Conservation (phyloP, 495 filamentous ascomycete species). For the Penicillium fimorum region DNA sequence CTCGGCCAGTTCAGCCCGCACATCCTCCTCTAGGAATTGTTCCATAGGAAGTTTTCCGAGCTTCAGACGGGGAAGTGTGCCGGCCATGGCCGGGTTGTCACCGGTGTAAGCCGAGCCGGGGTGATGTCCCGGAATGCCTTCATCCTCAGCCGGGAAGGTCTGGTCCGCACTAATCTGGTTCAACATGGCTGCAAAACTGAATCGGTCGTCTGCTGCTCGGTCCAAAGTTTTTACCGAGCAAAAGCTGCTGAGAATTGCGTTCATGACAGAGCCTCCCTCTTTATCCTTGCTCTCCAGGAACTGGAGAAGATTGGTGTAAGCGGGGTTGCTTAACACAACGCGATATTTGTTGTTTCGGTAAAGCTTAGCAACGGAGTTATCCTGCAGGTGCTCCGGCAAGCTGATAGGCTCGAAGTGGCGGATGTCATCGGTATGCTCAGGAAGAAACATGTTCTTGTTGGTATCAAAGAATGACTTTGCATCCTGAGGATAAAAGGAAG, state of each 20-base stretch:
- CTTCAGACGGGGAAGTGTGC: slow-evolving; percentile 57
- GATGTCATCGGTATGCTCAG: slow-evolving; percentile 74
- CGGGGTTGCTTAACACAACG: slow-evolving; percentile 76
- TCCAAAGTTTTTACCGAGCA: slow-evolving; percentile 72
- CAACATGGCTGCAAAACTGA: slow-evolving; percentile 78
- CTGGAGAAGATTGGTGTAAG: slow-evolving; percentile 75
- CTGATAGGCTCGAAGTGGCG: slow-evolving; percentile 63
- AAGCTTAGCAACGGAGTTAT: slow-evolving; percentile 67
- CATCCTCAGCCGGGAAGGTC: slow-evolving; percentile 71
- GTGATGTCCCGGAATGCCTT: slow-evolving; percentile 90
- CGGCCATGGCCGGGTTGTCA: slow-evolving; percentile 55
- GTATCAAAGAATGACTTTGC: slow-evolving; percentile 66
- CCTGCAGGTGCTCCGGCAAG: slow-evolving; percentile 71
- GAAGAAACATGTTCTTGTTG: slow-evolving; percentile 67
- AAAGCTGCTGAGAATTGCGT: slow-evolving; percentile 68
- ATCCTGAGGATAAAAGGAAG: slow-evolving; percentile 67
- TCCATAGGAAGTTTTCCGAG: slow-evolving; percentile 83
- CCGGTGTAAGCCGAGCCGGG: slow-evolving; percentile 79
- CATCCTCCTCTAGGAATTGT: slow-evolving; percentile 69
- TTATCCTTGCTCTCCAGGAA: slow-evolving; percentile 82
- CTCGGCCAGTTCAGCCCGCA: slow-evolving; percentile 78
- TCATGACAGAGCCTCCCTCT: slow-evolving; percentile 73
- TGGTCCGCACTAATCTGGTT: slow-evolving; percentile 62
- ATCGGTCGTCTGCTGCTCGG: slow-evolving; percentile 71
- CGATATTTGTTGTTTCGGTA: slow-evolving; percentile 84